Conservation (phyloP, 371 early-diverging fungal species). For the Choanephora cucurbitarum region DNA sequence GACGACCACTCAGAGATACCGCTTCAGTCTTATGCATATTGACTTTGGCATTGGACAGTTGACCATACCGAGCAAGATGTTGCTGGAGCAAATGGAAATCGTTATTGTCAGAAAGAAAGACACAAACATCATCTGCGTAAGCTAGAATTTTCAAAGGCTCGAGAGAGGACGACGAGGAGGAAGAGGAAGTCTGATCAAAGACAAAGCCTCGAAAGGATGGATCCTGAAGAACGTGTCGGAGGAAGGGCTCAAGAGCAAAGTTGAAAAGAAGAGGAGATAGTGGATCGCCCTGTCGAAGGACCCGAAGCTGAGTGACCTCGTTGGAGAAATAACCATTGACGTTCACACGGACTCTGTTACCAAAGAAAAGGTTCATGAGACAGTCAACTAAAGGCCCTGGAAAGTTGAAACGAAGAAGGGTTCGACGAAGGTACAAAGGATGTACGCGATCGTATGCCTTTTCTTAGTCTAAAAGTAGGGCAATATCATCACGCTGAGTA, state of each 20-base stretch:
- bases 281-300: constrained; percentile 4
- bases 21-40: background rate
- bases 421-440: constrained; percentile 12
- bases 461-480: constrained; percentile 12
- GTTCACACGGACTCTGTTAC: constrained; percentile 1
- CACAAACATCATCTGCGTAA: constrained; percentile 7
- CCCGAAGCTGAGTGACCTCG: background rate
- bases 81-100: background rate
- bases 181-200: too few species aligned
- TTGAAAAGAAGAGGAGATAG: background rate
- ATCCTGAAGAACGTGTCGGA: background rate
- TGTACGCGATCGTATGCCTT: constrained; percentile 25
- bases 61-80: background rate
- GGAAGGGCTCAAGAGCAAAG: background rate
- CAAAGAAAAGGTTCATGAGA: constrained; percentile 14
- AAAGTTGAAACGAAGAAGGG: constrained; percentile 14
- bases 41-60: background rate
- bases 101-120: background rate
- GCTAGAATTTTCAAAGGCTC: background rate
- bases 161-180: too few species aligned
- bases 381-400: constrained; percentile 5
- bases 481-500: background rate
- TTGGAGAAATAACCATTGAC: constrained; percentile 3
- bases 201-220: too few species aligned
- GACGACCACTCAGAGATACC: background rate